A percentile compares a stretch with the other conserved stretches of the same genome.
phyloP scores from a whole-genome alignment of 768 basidiomycete species.

The Multifurca ochricompacta region DNA sequence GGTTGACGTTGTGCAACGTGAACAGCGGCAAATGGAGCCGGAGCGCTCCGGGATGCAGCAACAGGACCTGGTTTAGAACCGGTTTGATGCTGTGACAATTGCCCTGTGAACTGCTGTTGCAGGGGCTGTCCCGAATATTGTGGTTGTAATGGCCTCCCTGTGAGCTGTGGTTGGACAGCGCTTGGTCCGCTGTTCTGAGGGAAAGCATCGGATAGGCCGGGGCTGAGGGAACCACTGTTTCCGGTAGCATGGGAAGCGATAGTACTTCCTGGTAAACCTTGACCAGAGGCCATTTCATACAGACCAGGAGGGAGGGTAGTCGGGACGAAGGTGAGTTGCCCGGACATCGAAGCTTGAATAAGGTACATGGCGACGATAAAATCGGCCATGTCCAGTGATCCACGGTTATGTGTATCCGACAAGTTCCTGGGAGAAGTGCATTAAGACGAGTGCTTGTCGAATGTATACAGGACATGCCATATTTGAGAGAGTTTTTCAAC shows the following conservation, averaged over 20 bases:
- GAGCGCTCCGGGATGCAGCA: slow-evolving; percentile 25
- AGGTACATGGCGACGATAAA: slow-evolving; percentile 96
- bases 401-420: slow-evolving; percentile 91
- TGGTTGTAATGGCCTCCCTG: slow-evolving; percentile 37
- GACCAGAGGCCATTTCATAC: slow-evolving; percentile 65
- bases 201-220: slow-evolving; percentile 37
- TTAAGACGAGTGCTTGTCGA: not conserved
- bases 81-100: slow-evolving; percentile 16
- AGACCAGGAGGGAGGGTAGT: slow-evolving; percentile 69
- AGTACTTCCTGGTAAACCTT: slow-evolving; percentile 22
- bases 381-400: slow-evolving; percentile 80
- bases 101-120: slow-evolving; percentile 17
- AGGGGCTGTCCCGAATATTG: slow-evolving; percentile 57
- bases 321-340: slow-evolving; percentile 64
- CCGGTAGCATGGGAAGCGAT: slow-evolving; percentile 48
- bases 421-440: slow-evolving; percentile 56
- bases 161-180: slow-evolving; percentile 14
- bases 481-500: slow-evolving; percentile 87
- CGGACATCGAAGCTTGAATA: slow-evolving; percentile 88
- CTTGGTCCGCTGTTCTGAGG: slow-evolving; percentile 60
- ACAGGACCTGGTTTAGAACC: slow-evolving; percentile 23
- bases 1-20: slow-evolving; percentile 18
- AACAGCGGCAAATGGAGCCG: slow-evolving; percentile 18
- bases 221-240: slow-evolving; percentile 55
- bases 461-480: slow-evolving; percentile 48